Evolutionary conservation across 2,329 filamentous ascomycete genomes (phyloP), one percentile per base, ranked within the genome.

Genomic region (Thielaviopsis ethacetica): DNA sequence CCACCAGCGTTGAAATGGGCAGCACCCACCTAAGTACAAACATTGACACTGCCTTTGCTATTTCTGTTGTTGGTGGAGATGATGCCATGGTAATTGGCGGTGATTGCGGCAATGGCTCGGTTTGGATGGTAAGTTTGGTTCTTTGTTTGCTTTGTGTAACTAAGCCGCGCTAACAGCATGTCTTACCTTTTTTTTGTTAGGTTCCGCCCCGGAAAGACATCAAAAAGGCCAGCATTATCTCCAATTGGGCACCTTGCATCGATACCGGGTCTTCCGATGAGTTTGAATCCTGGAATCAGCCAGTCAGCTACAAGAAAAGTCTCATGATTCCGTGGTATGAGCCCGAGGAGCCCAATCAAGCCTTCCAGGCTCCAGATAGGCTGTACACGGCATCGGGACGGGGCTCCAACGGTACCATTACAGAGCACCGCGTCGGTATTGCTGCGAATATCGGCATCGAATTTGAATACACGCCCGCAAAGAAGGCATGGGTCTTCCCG

Each of bases 1-100:
- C 61, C 7, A 56, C 58, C 17, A 61, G 59, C 6, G 26, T 63
- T n/a, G 59, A 60, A 49, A 59, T 63, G n/a, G 62, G 62, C 2
- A 54, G 80, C 17, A 34, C n/a, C 13, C 30, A 60, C 24, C 49
- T 61, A 4, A 54, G 54, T 57, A 86, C 85, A 65, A 88, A 86
- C 62, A 85, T 95, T 53, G 86, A 89, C 60, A 83, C 80, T 2
- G 89, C 89, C 2, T 94, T 97, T 68, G 85, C 89, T 56, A 86
- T 83, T 57, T 75, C 87, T n/a, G 82, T 80, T 54, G 79, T 81
- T 62, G 73, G 77, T 41, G 82, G 80, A 60, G 82, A 83, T 2
- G 91, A 95, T 68, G 77, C 94, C n/a, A 73, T 95, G 53, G 78
- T 94, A 41, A 81, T 86, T 54, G 86, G 86, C 4, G 90, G 91